These are phyloP conservation scores for Anthracocystis walkeri DNA, from an alignment of 1,284 basidiomycete genomes.

Conservation along the genomic window DNA sequence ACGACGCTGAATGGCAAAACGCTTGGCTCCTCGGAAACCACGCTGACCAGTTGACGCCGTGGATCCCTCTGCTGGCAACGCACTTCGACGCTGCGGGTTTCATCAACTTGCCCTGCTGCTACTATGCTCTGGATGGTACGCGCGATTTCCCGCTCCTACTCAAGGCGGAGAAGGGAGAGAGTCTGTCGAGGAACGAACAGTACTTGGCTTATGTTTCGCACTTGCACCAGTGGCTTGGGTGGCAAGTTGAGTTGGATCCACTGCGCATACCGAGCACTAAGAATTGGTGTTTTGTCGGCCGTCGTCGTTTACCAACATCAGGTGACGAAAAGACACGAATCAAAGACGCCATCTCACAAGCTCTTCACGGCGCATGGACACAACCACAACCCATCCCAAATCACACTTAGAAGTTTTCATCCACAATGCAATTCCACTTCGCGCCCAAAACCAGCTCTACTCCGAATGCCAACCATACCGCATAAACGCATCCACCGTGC, in stretches of 20 bases:
- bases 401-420: not conserved
- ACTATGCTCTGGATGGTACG: constrained; percentile 70
- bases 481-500: constrained; percentile 62
- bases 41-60: constrained; percentile 87
- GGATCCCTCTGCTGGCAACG: constrained; percentile 72
- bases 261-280: constrained; percentile 90
- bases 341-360: constrained; percentile 12
- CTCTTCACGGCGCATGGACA: constrained; percentile 13
- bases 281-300: constrained; percentile 85
- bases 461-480: constrained; percentile 65
- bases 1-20: constrained; percentile 6
- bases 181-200: constrained; percentile 68
- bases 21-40: constrained; percentile 93
- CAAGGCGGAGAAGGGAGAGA: constrained; percentile 6
- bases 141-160: constrained; percentile 13
- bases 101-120: constrained; percentile 90
- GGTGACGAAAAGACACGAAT: not conserved
- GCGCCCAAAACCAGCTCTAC: constrained; percentile 7
- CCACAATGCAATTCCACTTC: constrained; percentile 1
- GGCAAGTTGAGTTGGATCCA: constrained; percentile 85
- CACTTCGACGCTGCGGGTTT: constrained; percentile 80
- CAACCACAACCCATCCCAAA: not conserved
- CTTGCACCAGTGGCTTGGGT: constrained; percentile 76
- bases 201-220: constrained; percentile 68
- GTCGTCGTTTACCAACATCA: not conserved